These are phyloP conservation scores for Pseudoperonospora humuli DNA, from an alignment of 352 stramenopile genomes.

Conservation along the genomic window DNA sequence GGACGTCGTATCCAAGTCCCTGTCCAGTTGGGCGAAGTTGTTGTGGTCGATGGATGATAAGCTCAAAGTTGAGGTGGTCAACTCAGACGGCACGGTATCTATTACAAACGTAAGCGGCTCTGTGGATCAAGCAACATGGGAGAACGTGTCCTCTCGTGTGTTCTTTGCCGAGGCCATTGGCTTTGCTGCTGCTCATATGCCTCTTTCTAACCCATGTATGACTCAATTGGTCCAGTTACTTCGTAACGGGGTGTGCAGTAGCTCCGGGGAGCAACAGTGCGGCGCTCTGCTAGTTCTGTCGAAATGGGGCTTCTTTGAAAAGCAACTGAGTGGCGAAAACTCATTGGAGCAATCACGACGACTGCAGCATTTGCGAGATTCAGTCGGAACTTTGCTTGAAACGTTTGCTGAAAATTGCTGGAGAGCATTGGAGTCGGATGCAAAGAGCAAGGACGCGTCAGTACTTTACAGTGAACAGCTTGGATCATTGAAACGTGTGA, in stretches of 20 bases:
- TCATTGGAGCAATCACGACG: constrained; percentile 2
- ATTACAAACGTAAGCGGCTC: neutral
- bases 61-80: constrained; percentile 23
- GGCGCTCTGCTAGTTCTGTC: constrained; percentile 41
- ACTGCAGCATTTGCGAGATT: constrained; percentile 16
- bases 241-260: constrained; percentile 22
- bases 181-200: constrained; percentile 27
- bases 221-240: constrained; percentile 19
- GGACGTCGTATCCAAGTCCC: constrained; percentile 5
- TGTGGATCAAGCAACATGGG: neutral
- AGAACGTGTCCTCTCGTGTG: constrained; percentile 29
- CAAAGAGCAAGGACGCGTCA: neutral
- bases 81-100: neutral
- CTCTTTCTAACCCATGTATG: constrained; percentile 12
- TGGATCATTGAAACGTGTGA: constrained; percentile 36
- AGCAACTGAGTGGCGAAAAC: constrained; percentile 6
- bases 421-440: constrained; percentile 13
- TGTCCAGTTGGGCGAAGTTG: constrained; percentile 37
- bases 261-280: constrained; percentile 52
- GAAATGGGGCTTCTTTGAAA: constrained; percentile 45
- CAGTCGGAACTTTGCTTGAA: constrained; percentile 20
- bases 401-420: constrained; percentile 42
- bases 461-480: constrained; percentile 49
- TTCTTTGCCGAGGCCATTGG: constrained; percentile 54
- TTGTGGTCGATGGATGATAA: constrained; percentile 39